A percentile compares a stretch with the other conserved stretches of the same genome.
Evolutionary conservation across 345 rosid species (phyloP).

Genomic region (Moringa oleifera): DNA sequence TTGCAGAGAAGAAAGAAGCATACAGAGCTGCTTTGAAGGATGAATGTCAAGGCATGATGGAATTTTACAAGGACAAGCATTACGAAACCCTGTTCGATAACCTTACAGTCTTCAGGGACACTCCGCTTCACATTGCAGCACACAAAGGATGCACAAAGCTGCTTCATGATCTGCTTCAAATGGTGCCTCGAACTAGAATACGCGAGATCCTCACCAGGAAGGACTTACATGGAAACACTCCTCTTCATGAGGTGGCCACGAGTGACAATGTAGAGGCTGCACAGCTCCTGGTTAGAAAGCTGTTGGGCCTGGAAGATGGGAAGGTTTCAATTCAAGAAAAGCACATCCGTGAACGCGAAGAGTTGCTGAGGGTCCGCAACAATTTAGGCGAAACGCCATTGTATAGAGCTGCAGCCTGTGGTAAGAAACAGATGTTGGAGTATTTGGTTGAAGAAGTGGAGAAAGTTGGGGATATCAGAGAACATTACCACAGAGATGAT

Average conservation of each 20-base stretch:
- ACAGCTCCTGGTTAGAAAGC: not conserved
- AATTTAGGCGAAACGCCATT: not conserved
- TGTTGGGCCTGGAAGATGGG: not conserved
- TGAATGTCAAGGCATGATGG: not conserved
- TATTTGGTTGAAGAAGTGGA: not conserved
- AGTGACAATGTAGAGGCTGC: not conserved
- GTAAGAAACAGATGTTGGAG: not conserved
- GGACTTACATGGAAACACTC: not conserved
- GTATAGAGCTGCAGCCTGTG: conserved; percentile 1
- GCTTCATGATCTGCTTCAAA: not conserved
- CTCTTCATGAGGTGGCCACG: not conserved
- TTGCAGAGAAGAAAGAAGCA: not conserved
- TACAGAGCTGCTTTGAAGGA: not conserved
- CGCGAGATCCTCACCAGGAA: not conserved
- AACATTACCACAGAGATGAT: conserved; percentile 9
- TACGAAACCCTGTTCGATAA: not conserved
- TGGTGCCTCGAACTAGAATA: not conserved
- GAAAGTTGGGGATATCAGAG: not conserved
- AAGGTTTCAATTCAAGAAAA: not conserved
- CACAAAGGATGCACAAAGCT: not conserved
- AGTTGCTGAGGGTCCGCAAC: not conserved
- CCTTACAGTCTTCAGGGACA: not conserved
- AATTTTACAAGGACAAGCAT: not conserved
- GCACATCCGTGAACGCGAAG: not conserved
- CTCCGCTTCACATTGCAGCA: not conserved